Base-by-base conservation (phyloP, 208 protist species). In the Vickermania ingenoplastis region DNA sequence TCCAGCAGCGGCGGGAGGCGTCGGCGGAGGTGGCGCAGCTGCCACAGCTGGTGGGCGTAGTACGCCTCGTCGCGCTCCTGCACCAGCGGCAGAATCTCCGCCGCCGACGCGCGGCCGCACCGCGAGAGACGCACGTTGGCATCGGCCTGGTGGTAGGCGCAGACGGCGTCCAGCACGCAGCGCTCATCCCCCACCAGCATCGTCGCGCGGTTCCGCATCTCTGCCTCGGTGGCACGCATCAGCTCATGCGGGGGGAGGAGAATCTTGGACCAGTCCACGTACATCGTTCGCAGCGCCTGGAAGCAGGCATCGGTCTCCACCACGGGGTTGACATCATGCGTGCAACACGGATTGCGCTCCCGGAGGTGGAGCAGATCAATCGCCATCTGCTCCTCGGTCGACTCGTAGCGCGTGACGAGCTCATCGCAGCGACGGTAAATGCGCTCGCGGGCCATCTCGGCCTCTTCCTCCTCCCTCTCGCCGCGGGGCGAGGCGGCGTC, bases 301-400 rank as follows among this genome's bases (percentile, higher is more conserved):
- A 85, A 74, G 59, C 71, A 79, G 52, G 75, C 72, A 53, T 91
- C 73, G 23, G 65, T 17, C 51, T 77, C 57, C 21, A 91, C 69
- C 24, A 70, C 69, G 0, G 83, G 77, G 57, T 87, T 81, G 17
- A 85, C 73, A 59, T 91, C 73, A 0, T 71, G 77, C n/a, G 73
- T 77, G 31, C 81, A 86, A 31, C 73, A 80, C 1, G 80, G 75
- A 60, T 82, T 80, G 17, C 29, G 21, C n/a, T 69, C 63, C 21
- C 77, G 79, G 49, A 91, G 70, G 2, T 30, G 54, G 13, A 57
- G 29, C 30, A 82, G 50, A 27, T 68, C 59, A 2, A 31, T 22
- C 25, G 77, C 73, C 5, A 88, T 62, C 5, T 71, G 26, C 49
- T 61, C 5, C 64, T 88, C 77, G 3, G 71, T 70, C 13, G 27